Percentiles rank a stretch among this genome's conserved stretches.
Evolutionary conservation across 352 stramenopile genomes (phyloP).

Genomic region (Globisporangium yorkense): DNA sequence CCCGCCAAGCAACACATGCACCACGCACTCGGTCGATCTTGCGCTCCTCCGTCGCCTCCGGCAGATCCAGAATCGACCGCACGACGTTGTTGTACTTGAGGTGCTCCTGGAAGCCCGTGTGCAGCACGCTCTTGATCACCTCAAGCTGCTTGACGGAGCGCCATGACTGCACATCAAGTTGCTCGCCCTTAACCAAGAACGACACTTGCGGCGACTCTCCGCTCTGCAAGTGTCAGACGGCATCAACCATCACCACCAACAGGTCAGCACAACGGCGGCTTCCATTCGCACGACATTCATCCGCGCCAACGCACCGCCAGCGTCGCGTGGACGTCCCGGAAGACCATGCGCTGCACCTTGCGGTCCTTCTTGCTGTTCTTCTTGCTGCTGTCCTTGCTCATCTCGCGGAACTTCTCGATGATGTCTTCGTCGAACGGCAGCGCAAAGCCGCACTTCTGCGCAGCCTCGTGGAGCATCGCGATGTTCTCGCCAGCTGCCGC

Average conservation of each 20-base stretch:
- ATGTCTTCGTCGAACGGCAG: constrained; percentile 63
- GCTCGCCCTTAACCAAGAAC: constrained; percentile 71
- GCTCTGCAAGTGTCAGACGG: constrained; percentile 25
- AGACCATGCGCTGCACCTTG: constrained; percentile 79
- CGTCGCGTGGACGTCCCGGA: constrained; percentile 79
- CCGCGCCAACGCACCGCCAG: constrained; percentile 39
- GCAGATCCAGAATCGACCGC: constrained; percentile 65
- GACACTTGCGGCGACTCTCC: constrained; percentile 75
- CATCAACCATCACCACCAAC: not conserved
- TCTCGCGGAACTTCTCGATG: constrained; percentile 55
- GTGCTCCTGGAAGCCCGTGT: constrained; percentile 72
- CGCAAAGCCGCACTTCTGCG: constrained; percentile 35
- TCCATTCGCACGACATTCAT: no score
- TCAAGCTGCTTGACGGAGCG: constrained; percentile 79
- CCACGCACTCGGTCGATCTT: constrained; percentile 65
- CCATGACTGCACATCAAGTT: constrained; percentile 73
- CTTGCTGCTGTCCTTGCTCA: constrained; percentile 89
- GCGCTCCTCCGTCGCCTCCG: constrained; percentile 67
- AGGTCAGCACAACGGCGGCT: not conserved
- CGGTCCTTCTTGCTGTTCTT: constrained; percentile 89
- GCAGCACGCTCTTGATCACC: constrained; percentile 69
- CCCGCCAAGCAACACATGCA: not conserved
- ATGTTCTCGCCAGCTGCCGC: constrained; percentile 82
- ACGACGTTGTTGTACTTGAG: constrained; percentile 89
- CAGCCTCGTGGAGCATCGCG: constrained; percentile 71